phyloP scores from a whole-genome alignment of 2,329 filamentous ascomycete genomes.

The Diplocarpon rosae region DNA sequence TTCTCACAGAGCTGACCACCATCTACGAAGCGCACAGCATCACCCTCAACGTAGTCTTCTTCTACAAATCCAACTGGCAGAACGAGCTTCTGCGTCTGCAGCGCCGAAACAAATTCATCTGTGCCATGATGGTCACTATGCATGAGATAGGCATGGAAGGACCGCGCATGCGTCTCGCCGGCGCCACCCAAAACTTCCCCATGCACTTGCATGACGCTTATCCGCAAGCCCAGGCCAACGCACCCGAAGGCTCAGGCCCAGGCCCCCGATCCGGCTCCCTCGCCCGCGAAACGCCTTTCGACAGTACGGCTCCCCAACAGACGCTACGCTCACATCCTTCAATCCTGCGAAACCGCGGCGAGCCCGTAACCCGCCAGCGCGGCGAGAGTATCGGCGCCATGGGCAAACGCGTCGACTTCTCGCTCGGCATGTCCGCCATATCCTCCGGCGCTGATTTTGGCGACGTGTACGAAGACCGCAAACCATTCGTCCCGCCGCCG shows the following conservation, averaged over 20 bases:
- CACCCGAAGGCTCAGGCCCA: slow-evolving; percentile 11
- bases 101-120: slow-evolving; percentile 88
- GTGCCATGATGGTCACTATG: slow-evolving; percentile 80
- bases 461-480: slow-evolving; percentile 52
- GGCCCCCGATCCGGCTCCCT: slow-evolving; percentile 25
- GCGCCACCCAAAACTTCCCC: slow-evolving; percentile 22
- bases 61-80: slow-evolving; percentile 96
- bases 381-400: slow-evolving; percentile 47
- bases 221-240: slow-evolving; percentile 9
- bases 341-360: slow-evolving; percentile 41
- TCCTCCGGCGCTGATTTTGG: slow-evolving; percentile 47
- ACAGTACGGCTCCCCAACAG: slow-evolving; percentile 19
- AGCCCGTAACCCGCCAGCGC: slow-evolving; percentile 34
- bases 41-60: slow-evolving; percentile 86
- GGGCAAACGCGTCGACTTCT: slow-evolving; percentile 58
- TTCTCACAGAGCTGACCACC: slow-evolving; percentile 71
- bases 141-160: slow-evolving; percentile 27
- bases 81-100: slow-evolving; percentile 85
- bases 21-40: slow-evolving; percentile 77
- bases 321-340: slow-evolving; percentile 31
- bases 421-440: slow-evolving; percentile 52
- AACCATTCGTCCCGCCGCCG: slow-evolving; percentile 27
- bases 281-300: slow-evolving; percentile 30
- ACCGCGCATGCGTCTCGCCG: slow-evolving; percentile 25
- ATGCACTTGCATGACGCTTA: slow-evolving; percentile 24